Evolutionary conservation across 75 land plant species (phyloP).

Genomic region (Sequoia sempervirens): DNA sequence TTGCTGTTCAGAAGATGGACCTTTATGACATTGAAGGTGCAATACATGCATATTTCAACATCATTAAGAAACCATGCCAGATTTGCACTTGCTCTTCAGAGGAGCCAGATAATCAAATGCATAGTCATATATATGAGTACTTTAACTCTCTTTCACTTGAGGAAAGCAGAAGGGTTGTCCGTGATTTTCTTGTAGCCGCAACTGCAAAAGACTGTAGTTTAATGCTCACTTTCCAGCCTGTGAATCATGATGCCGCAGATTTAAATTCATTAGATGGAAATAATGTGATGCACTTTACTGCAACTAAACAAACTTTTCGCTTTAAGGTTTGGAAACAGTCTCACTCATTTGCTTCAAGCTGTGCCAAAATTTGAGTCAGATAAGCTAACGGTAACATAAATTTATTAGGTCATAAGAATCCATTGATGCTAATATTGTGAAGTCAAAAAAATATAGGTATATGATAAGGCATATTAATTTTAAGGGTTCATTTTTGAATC

Average conservation of each 20-base stretch:
- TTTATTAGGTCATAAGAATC: neutral
- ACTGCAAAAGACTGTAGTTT: constrained; percentile 97
- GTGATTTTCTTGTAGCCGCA: constrained; percentile 78
- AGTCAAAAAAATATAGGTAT: neutral
- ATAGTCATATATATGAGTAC: neutral
- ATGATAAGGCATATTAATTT: neutral
- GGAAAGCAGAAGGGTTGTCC: constrained; percentile 61
- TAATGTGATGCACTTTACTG: constrained; percentile 19
- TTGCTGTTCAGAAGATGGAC: constrained; percentile 80
- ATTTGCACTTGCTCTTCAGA: constrained; percentile 22
- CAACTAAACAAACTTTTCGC: constrained; percentile 43
- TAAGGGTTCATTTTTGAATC: neutral
- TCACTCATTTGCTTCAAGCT: neutral
- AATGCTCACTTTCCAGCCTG: constrained; percentile 73
- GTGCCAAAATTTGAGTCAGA: neutral
- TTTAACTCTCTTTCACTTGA: constrained; percentile 43
- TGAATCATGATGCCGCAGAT: constrained; percentile 10
- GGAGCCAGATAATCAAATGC: neutral
- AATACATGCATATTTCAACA: constrained; percentile 72
- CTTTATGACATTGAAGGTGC: constrained; percentile 87
- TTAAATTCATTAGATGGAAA: constrained; percentile 3
- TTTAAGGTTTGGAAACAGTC: constrained; percentile 42
- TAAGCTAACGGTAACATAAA: neutral
- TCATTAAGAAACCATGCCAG: constrained; percentile 50
- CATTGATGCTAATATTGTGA: neutral